Evolutionary conservation across 139 green algal species (phyloP).

Genomic region (Chlorella sorokiniana): DNA sequence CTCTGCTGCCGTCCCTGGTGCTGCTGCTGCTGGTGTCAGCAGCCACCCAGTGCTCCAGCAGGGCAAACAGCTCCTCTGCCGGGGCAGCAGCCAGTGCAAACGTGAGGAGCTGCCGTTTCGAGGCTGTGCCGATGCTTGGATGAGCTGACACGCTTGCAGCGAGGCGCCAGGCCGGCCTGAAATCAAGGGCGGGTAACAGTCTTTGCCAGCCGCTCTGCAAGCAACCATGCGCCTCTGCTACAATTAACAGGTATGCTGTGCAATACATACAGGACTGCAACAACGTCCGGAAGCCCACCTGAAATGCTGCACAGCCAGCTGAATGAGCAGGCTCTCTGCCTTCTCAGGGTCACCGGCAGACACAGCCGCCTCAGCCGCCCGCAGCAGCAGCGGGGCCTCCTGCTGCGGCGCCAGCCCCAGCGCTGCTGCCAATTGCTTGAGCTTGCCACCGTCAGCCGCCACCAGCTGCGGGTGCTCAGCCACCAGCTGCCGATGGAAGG

Average conservation of each 20-base stretch:
- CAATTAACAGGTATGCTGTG: not conserved
- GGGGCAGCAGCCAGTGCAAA: slow-evolving; percentile 9
- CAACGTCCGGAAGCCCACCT: not conserved
- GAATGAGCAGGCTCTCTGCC: not conserved
- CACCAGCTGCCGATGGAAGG: not conserved
- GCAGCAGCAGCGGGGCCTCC: slow-evolving; percentile 25
- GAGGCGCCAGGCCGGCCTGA: slow-evolving; percentile 24
- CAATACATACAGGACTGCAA: not conserved
- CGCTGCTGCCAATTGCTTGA: slow-evolving; percentile 10
- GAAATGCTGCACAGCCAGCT: slow-evolving; percentile 6
- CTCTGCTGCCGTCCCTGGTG: not conserved
- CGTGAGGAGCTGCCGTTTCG: not conserved
- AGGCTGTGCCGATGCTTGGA: not conserved
- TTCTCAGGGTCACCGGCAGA: not conserved
- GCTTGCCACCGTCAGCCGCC: slow-evolving; percentile 4
- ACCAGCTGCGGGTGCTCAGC: slow-evolving; percentile 9
- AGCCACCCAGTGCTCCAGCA: slow-evolving; percentile 21
- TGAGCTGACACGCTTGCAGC: not conserved
- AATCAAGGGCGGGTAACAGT: not conserved
- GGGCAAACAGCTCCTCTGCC: slow-evolving; percentile 1
- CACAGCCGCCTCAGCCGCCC: not conserved
- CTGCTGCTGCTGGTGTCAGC: not conserved
- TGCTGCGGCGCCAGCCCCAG: slow-evolving; percentile 14
- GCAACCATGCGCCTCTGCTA: not conserved
- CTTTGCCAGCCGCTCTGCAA: not conserved